A percentile compares a stretch with the other conserved stretches of the same genome.
Conservation (phyloP, 805 yeast species). For the Suhomyces sp. region DNA sequence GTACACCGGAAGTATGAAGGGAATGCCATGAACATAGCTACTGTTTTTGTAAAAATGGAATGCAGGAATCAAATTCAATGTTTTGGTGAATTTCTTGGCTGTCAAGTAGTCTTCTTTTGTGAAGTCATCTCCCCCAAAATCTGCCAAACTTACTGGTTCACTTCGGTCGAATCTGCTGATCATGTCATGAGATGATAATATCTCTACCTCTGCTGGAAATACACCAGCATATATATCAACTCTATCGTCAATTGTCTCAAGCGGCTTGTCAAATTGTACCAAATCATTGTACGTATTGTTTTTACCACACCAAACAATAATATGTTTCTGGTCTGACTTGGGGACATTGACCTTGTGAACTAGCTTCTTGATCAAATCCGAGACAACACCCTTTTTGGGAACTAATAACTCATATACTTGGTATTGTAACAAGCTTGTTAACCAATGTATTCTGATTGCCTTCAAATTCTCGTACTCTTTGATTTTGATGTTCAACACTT, state of each 20-base stretch:
- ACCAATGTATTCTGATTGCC: slow-evolving; percentile 64
- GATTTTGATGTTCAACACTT: slow-evolving; percentile 69
- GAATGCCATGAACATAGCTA: slow-evolving; percentile 71
- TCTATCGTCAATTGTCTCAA: slow-evolving; percentile 33
- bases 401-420: slow-evolving; percentile 67
- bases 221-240: slow-evolving; percentile 40
- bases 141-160: slow-evolving; percentile 19
- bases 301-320: slow-evolving; percentile 58
- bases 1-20: slow-evolving; percentile 71
- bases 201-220: slow-evolving; percentile 43
- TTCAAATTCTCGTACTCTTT: slow-evolving; percentile 76
- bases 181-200: slow-evolving; percentile 36
- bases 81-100: slow-evolving; percentile 23
- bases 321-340: slow-evolving; percentile 42
- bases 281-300: slow-evolving; percentile 39
- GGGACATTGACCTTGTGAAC: slow-evolving; percentile 53
- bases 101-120: slow-evolving; percentile 21
- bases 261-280: slow-evolving; percentile 33
- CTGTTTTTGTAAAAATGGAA: slow-evolving; percentile 75
- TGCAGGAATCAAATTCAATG: slow-evolving; percentile 54
- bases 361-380: slow-evolving; percentile 53
- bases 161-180: slow-evolving; percentile 20
- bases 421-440: slow-evolving; percentile 65
- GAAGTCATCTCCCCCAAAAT: slow-evolving; percentile 23
- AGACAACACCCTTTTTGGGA: slow-evolving; percentile 59